Conservation (phyloP, 1,139 yeast species). For the Zygosaccharomyces sapae region DNA sequence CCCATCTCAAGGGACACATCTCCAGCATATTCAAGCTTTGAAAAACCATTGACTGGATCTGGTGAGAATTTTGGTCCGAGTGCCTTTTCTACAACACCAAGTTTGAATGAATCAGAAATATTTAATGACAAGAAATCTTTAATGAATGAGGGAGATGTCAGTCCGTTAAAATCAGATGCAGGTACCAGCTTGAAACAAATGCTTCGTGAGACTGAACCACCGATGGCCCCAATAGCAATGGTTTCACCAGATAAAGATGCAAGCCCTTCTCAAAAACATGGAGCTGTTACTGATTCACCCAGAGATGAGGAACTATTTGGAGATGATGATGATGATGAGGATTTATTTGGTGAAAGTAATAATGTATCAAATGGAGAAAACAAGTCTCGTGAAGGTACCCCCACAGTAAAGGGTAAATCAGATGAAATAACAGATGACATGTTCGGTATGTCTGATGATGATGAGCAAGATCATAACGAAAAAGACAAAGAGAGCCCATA, state of each 20-base stretch:
- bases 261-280: constrained; percentile 4
- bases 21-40: constrained; percentile 18
- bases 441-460: constrained; percentile 35
- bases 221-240: constrained; percentile 1
- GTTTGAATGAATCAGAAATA: constrained; percentile 22
- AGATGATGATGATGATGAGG: constrained; percentile 27
- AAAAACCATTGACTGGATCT: constrained; percentile 17
- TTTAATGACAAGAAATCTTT: constrained; percentile 23
- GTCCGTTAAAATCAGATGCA: constrained; percentile 17
- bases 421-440: constrained; percentile 36
- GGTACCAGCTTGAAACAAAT: constrained; percentile 9
- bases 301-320: constrained; percentile 27
- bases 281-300: constrained; percentile 20
- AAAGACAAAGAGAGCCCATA: constrained; percentile 11
- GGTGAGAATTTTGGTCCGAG: constrained; percentile 23
- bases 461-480: constrained; percentile 21
- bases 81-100: constrained; percentile 28
- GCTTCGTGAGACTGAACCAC: constrained; percentile 1
- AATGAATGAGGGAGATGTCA: constrained; percentile 14
- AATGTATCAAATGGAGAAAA: constrained; percentile 20
- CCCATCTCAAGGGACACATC: constrained; percentile 21
- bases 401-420: constrained; percentile 13
- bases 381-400: constrained; percentile 10
- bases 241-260: constrained; percentile 2
- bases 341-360: constrained; percentile 35